These are phyloP conservation scores for Colletotrichum liriopes DNA, from an alignment of 2,329 filamentous ascomycete genomes.

Conservation along the genomic window DNA sequence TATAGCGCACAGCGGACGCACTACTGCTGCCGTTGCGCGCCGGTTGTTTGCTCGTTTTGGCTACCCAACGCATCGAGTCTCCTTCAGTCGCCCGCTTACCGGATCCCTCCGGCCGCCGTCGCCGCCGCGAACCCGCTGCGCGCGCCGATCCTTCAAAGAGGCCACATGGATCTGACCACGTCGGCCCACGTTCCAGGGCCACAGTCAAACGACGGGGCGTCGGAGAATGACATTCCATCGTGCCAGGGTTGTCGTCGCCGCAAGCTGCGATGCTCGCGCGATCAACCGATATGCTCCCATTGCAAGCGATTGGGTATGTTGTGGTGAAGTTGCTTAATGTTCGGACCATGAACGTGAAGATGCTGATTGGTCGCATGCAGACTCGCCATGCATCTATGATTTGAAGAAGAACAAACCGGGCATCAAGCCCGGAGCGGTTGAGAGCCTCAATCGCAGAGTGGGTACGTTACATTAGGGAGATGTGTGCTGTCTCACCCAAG, in stretches of 20 bases:
- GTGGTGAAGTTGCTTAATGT: too few species aligned
- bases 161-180: conserved; percentile 31
- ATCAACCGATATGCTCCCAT: conserved; percentile 52
- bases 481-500: too few species aligned
- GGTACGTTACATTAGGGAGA: conserved; percentile 34
- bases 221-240: conserved; percentile 46
- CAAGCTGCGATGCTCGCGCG: conserved; percentile 55
- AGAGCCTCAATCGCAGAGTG: conserved; percentile 45
- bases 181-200: conserved; percentile 6
- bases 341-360: not conserved
- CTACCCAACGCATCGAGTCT: not conserved
- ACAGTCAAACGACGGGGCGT: conserved; percentile 29
- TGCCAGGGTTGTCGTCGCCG: conserved; percentile 53
- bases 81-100: not conserved
- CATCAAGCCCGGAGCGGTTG: conserved; percentile 46
- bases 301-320: conserved; percentile 50
- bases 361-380: conserved; percentile 31
- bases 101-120: conserved; percentile 1
- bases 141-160: conserved; percentile 13
- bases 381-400: conserved; percentile 47
- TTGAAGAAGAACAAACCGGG: conserved; percentile 47
- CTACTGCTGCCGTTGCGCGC: not conserved
- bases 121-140: conserved; percentile 28
- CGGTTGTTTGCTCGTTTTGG: not conserved
- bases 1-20: conserved; percentile 11